These are phyloP conservation scores for Heterobasidion irregulare DNA, from an alignment of 1,284 basidiomycete genomes.

Conservation along the genomic window DNA sequence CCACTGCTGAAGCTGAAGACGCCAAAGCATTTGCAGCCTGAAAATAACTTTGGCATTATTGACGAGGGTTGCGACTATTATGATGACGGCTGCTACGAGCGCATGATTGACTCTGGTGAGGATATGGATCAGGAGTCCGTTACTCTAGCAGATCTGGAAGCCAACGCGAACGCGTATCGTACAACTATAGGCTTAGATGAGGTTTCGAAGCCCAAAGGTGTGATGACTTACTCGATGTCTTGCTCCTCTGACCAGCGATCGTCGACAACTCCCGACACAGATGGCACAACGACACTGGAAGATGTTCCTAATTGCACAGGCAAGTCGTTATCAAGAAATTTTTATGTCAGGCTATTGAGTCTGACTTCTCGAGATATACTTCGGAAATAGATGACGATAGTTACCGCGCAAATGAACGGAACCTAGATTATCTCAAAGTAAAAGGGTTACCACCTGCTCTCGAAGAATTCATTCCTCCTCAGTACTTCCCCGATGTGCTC, in stretches of 20 bases:
- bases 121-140: background rate
- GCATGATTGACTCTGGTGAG: background rate
- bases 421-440: background rate
- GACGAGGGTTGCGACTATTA: slow-evolving; percentile 5
- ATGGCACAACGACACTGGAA: no score
- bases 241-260: no score
- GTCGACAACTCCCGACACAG: no score
- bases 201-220: background rate
- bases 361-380: no score
- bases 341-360: no score
- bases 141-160: background rate
- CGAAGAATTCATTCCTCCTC: slow-evolving; percentile 22
- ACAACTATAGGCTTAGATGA: background rate
- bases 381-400: background rate
- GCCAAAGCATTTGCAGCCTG: background rate
- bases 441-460: slow-evolving; percentile 10
- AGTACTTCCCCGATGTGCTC: slow-evolving; percentile 24
- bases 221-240: no score
- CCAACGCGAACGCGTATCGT: background rate
- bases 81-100: background rate
- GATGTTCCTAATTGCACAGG: no score
- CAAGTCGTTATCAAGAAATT: no score
- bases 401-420: background rate
- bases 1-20: slow-evolving; percentile 14
- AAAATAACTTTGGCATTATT: background rate